Conservation (phyloP, 352 stramenopile species). For the Globisporangium alternatum region DNA sequence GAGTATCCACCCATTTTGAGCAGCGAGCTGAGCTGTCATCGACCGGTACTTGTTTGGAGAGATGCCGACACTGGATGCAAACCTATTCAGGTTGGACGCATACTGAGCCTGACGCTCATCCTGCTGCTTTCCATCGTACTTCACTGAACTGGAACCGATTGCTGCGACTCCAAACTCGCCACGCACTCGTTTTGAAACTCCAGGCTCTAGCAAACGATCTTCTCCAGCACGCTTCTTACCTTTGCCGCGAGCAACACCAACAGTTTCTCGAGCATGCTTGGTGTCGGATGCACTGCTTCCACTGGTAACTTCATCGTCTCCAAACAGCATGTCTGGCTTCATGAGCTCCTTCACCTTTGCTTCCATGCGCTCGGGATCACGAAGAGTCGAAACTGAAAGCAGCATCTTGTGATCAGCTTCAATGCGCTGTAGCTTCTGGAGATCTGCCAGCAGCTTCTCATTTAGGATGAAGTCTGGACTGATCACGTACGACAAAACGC, state of each 20-base stretch:
- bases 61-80: conserved; percentile 46
- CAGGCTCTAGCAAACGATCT: background rate
- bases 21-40: conserved; percentile 39
- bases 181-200: background rate
- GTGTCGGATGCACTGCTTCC: background rate
- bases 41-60: conserved; percentile 34
- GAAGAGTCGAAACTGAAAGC: conserved; percentile 48
- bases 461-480: conserved; percentile 32
- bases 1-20: conserved; percentile 41
- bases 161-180: conserved; percentile 11
- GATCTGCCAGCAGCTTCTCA: conserved; percentile 30
- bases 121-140: conserved; percentile 23
- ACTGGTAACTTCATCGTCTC: background rate
- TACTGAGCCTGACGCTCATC: conserved; percentile 36
- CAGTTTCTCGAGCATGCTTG: background rate
- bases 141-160: background rate
- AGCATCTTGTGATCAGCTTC: conserved; percentile 49
- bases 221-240: conserved; percentile 19
- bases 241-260: conserved; percentile 5
- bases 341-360: conserved; percentile 43
- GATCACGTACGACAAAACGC: conserved; percentile 19
- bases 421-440: conserved; percentile 45
- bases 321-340: conserved; percentile 44
- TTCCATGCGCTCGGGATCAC: conserved; percentile 40
- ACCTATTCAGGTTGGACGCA: conserved; percentile 45